Percentiles rank a stretch among this genome's conserved stretches.
phyloP scores from a whole-genome alignment of 2,329 filamentous ascomycete species.

The Trichoderma atrobrunneum region DNA sequence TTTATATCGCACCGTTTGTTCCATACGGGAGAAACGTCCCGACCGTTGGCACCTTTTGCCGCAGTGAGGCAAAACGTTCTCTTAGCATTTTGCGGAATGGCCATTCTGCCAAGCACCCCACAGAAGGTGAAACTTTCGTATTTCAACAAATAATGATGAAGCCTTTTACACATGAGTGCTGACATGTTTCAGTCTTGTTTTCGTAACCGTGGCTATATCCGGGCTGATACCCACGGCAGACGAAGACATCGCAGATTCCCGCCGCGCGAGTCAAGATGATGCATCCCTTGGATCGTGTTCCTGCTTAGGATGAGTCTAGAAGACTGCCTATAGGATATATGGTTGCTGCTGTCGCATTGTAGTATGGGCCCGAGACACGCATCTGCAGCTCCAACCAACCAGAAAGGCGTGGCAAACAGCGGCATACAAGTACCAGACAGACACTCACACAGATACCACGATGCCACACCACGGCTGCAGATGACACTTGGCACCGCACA shows the following conservation, averaged over 20 bases:
- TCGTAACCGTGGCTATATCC: not conserved
- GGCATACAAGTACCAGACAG: not conserved
- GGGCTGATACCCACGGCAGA: not conserved
- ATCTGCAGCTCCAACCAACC: not conserved
- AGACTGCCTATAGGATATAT: not conserved
- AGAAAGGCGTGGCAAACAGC: not conserved
- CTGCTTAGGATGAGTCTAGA: not conserved
- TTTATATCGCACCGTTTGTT: not conserved
- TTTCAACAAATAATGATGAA: not conserved
- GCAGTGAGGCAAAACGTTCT: not conserved
- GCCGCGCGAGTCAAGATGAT: not conserved
- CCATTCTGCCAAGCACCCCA: not conserved
- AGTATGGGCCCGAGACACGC: not conserved
- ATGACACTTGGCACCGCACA: not conserved
- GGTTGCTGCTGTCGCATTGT: not conserved
- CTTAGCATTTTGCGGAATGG: not conserved
- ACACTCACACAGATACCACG: not conserved
- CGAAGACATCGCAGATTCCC: not conserved
- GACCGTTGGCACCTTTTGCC: not conserved
- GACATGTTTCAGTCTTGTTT: slow-evolving; percentile 1
- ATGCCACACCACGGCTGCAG: not conserved
- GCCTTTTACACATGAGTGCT: not conserved
- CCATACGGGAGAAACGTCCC: not conserved
- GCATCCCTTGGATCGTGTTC: not conserved
- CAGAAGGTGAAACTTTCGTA: slow-evolving; percentile 6